A percentile compares a stretch with the other conserved stretches of the same genome.
These are phyloP conservation scores for Phoenix dactylifera DNA, from an alignment of 176 grass and related monocot species.

Conservation along the genomic window DNA sequence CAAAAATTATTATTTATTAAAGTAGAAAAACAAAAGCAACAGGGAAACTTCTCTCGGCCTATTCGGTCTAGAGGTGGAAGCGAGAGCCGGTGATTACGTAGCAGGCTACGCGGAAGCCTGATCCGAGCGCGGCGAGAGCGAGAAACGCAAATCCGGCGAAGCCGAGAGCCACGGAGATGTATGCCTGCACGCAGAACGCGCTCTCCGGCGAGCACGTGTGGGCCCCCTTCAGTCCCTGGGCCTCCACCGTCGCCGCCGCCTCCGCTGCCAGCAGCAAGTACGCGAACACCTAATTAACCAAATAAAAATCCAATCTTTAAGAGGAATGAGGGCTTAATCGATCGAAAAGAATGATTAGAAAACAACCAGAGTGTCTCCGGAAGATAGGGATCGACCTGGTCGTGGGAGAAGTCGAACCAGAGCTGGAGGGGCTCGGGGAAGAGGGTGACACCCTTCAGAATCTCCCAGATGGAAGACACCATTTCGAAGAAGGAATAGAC, in stretches of 20 bases:
- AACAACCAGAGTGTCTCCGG: no score
- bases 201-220: slow-evolving; percentile 3
- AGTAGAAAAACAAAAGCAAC: no score
- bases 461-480: slow-evolving; percentile 50
- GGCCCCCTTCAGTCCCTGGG: slow-evolving; percentile 8
- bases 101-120: slow-evolving; percentile 55
- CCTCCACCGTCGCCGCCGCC: slow-evolving; percentile 33
- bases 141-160: slow-evolving; percentile 59
- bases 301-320: background rate
- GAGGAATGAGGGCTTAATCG: background rate
- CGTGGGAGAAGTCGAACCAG: slow-evolving; percentile 92
- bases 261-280: slow-evolving; percentile 54
- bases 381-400: slow-evolving; percentile 29
- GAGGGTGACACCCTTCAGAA: slow-evolving; percentile 36
- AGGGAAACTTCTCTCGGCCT: no score
- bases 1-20: no score
- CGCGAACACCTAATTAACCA: slow-evolving; percentile 40
- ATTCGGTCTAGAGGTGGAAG: background rate
- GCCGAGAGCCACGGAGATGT: slow-evolving; percentile 46
- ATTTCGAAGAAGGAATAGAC: slow-evolving; percentile 64
- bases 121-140: slow-evolving; percentile 42
- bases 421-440: slow-evolving; percentile 62
- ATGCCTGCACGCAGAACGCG: slow-evolving; percentile 38
- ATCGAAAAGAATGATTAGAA: background rate
- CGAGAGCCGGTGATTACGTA: slow-evolving; percentile 52